Base-by-base conservation (phyloP, 2,329 filamentous ascomycete species). In the Alternaria novae-zelandiae region DNA sequence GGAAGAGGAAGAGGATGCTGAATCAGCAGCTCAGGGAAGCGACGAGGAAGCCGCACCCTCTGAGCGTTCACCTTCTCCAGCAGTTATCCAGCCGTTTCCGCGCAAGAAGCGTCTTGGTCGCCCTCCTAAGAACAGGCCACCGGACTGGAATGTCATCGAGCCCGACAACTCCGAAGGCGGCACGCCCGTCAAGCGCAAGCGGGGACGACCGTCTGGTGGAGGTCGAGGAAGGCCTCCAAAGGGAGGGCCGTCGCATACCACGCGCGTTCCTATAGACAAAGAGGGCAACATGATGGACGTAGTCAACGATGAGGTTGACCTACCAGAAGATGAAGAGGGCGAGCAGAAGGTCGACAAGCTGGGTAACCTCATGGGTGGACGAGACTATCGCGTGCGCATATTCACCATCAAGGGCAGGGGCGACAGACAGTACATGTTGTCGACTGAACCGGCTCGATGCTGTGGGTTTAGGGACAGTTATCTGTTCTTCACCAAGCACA, bases 381-480 rank as follows among this genome's bases (percentile, higher is more conserved):
- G 96, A 71, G 93, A 98, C 75, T 99, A 99, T 80, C 90, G 96
- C 26, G 97, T 97, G 76, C 91, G 96, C 64, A 97, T 95, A 2
- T 99, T 99, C 80, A 97, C 91, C 8, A 91, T 99, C 68, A 86
- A 89, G 17, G 94, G 93, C 58, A 89, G 94, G 68, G 94, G 91
- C 41, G 88, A 95, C 54, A 86, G 94, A 59, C 88, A 97, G 11
- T 99, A 99, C 87, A 99, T 99, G 96, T 83, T 99, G 81, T 98
- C 96, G 4, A 99, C 96, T 5, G 96, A 99, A 78, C 96, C 96
- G 6, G 96, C 96, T 23, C 91, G 96, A 69, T 98, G 96, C 75
- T 94, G 97, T 59, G 96, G 96, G 15, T 99, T 99, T 86, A 88
- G 96, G 70, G 96, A 99, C 84, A 97, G 94, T 68, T 99, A 99